Conservation (phyloP, 176 grass and related monocot species). For the Ensete ventricosum region DNA sequence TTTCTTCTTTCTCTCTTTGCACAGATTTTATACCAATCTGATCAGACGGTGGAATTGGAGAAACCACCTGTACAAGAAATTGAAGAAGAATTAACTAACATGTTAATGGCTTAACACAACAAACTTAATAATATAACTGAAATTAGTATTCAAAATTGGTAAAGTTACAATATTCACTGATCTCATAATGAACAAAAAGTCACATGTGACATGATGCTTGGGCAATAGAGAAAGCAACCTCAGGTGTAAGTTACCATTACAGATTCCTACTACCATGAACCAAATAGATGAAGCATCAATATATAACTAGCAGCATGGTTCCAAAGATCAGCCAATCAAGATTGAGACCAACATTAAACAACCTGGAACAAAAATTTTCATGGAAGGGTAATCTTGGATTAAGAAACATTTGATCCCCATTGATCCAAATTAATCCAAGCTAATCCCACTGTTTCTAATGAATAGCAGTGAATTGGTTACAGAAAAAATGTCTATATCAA, state of each 20-base stretch:
- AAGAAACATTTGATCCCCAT: no score
- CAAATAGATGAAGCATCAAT: no score
- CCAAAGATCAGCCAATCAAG: no score
- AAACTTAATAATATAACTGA: not conserved
- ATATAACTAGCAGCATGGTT: no score
- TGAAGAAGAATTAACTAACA: not conserved
- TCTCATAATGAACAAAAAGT: not conserved
- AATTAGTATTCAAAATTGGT: not conserved
- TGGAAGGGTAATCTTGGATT: no score
- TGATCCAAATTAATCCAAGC: not conserved
- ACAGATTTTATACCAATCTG: conserved; percentile 91
- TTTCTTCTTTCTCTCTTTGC: conserved; percentile 83
- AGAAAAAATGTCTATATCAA: not conserved
- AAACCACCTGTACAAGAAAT: conserved; percentile 51
- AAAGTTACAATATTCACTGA: not conserved
- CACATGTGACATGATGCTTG: not conserved
- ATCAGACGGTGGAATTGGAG: conserved; percentile 76
- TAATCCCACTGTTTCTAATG: not conserved
- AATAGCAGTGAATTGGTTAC: not conserved
- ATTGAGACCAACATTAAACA: no score
- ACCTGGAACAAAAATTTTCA: no score
- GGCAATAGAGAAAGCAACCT: no score
- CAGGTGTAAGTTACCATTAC: no score
- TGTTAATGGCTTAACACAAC: not conserved
- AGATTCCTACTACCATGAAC: no score